These are phyloP conservation scores for Dimargaris xerosporica DNA, from an alignment of 192 early-diverging fungal species.

Conservation along the genomic window DNA sequence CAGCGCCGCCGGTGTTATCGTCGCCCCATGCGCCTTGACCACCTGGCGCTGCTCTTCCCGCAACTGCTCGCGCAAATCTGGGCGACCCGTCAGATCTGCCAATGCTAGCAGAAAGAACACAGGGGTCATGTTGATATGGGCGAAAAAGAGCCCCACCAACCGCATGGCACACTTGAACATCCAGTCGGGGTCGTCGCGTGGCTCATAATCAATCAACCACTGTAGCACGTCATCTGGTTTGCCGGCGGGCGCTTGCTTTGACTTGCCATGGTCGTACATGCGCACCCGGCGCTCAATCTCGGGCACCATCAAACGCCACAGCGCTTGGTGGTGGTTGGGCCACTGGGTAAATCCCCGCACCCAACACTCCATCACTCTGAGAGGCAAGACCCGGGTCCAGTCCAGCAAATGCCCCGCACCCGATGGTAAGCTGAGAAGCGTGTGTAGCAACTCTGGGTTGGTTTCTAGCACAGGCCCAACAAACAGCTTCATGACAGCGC, in stretches of 20 bases:
- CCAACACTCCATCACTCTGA: background rate
- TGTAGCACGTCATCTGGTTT: background rate
- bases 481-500: background rate
- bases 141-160: background rate
- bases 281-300: slow-evolving; percentile 1
- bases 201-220: background rate
- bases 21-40: background rate
- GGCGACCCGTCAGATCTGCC: background rate
- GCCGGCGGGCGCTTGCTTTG: background rate
- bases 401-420: background rate
- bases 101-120: background rate
- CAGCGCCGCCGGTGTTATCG: background rate
- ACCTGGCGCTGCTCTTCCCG: background rate
- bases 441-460: background rate
- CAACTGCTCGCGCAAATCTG: background rate
- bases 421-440: background rate
- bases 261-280: too few relatives aligned
- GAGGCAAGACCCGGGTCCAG: background rate
- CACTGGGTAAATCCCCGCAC: background rate
- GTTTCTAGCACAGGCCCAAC: background rate
- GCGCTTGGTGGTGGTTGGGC: background rate
- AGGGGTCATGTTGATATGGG: background rate
- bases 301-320: background rate
- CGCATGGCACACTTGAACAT: background rate
- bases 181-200: background rate